Evolutionary conservation across 1,139 yeast species (phyloP).

Genomic region (Yamadazyma membranifaciens): DNA sequence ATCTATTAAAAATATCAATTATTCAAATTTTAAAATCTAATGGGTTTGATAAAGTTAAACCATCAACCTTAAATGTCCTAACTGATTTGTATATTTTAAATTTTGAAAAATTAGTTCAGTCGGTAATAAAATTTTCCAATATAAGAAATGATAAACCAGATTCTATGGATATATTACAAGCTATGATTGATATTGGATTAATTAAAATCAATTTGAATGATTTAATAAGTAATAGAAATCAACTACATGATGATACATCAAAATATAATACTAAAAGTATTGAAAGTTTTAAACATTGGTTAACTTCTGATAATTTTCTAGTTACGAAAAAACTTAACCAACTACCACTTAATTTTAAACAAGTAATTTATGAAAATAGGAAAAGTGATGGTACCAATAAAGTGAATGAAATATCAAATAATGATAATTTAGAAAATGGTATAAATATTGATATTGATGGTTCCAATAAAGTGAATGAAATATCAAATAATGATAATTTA

Average conservation of each 20-base stretch:
- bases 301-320: slow-evolving; percentile 27
- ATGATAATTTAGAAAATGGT: slow-evolving; percentile 24
- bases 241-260: slow-evolving; percentile 7
- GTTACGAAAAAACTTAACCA: slow-evolving; percentile 28
- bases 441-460: not conserved
- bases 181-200: slow-evolving; percentile 54
- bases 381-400: slow-evolving; percentile 15
- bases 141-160: slow-evolving; percentile 27
- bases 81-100: slow-evolving; percentile 64
- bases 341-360: slow-evolving; percentile 31
- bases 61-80: slow-evolving; percentile 57
- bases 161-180: slow-evolving; percentile 60
- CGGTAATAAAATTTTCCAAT: slow-evolving; percentile 29
- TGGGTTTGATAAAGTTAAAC: slow-evolving; percentile 72
- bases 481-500: not conserved
- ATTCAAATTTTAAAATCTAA: slow-evolving; percentile 66
- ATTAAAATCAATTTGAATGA: slow-evolving; percentile 19
- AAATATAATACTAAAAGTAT: slow-evolving; percentile 38
- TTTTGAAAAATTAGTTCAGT: slow-evolving; percentile 44
- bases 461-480: no score
- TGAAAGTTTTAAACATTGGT: slow-evolving; percentile 40
- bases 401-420: no score
- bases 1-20: slow-evolving; percentile 60
- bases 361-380: slow-evolving; percentile 39
- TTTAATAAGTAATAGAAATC: not conserved